Percentiles rank a stretch among this genome's conserved stretches.
phyloP scores from a whole-genome alignment of 495 filamentous ascomycete species.

The Penicillium maclennaniae region DNA sequence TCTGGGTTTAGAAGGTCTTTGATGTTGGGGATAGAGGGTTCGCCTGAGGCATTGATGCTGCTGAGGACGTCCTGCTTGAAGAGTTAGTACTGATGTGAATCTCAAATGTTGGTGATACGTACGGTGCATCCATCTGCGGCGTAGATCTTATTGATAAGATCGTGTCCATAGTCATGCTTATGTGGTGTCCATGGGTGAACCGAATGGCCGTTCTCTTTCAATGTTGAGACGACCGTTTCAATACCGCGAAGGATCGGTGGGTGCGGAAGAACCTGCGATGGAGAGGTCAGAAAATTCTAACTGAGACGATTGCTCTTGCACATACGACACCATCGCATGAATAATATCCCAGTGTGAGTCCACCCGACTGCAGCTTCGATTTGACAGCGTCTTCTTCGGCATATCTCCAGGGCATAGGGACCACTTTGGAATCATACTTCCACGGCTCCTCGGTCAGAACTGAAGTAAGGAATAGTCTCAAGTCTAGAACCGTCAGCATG shows the following conservation, averaged over 20 bases:
- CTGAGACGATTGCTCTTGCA: neutral
- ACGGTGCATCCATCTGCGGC: constrained; percentile 35
- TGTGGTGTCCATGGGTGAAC: constrained; percentile 40
- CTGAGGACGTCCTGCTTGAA: constrained; percentile 29
- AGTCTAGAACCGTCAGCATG: constrained; percentile 7
- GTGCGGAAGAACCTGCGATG: constrained; percentile 17
- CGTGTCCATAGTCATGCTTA: constrained; percentile 30
- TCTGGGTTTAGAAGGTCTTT: constrained; percentile 36
- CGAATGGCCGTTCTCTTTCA: constrained; percentile 38
- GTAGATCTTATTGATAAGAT: constrained; percentile 36
- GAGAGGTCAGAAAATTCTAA: neutral
- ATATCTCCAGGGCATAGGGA: constrained; percentile 28
- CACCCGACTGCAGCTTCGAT: constrained; percentile 21
- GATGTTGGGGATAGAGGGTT: constrained; percentile 43
- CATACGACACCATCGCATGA: constrained; percentile 21
- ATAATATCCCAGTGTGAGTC: constrained; percentile 25
- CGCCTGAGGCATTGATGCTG: constrained; percentile 41
- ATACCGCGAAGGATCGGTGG: constrained; percentile 39
- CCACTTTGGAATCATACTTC: constrained; percentile 30
- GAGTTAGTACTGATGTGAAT: neutral
- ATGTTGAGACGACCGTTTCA: constrained; percentile 28
- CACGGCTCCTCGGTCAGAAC: constrained; percentile 30
- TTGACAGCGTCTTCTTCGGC: constrained; percentile 19
- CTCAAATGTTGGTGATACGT: neutral
- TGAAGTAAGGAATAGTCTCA: constrained; percentile 35